These are phyloP conservation scores for Toxoplasma gondii DNA, from an alignment of 169 alveolate species.

Conservation along the genomic window DNA sequence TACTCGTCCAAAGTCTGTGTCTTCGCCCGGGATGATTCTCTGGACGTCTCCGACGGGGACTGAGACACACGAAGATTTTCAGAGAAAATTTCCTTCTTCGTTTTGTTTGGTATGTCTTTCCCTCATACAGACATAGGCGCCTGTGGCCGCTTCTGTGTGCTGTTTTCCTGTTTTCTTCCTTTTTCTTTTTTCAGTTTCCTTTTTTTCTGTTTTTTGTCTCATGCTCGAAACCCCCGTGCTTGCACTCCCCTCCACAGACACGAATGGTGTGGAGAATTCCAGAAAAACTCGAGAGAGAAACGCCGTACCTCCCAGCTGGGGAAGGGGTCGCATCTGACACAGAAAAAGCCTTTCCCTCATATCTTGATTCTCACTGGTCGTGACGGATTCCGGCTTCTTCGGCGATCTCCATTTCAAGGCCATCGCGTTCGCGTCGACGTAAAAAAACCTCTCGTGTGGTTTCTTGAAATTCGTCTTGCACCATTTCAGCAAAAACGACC, in stretches of 20 bases:
- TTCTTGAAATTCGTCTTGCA: conserved; percentile 20
- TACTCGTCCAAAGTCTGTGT: conserved; percentile 36
- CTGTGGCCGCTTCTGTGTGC: too few species aligned
- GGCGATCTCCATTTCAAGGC: conserved; percentile 48
- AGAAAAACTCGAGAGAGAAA: too few species aligned
- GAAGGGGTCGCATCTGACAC: too few species aligned
- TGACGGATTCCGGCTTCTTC: background rate
- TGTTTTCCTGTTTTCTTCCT: background rate
- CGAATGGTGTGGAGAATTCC: too few species aligned
- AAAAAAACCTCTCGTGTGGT: conserved; percentile 33
- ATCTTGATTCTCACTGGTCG: conserved; percentile 5
- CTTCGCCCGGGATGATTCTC: conserved; percentile 54
- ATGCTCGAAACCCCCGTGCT: too few species aligned
- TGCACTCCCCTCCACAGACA: too few species aligned
- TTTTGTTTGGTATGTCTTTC: too few species aligned
- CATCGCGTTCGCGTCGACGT: conserved; percentile 20
- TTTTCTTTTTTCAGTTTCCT: background rate
- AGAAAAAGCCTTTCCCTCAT: background rate
- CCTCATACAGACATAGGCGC: too few species aligned
- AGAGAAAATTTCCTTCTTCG: background rate
- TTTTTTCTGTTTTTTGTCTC: too few species aligned
- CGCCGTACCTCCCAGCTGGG: too few species aligned
- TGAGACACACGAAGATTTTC: background rate
- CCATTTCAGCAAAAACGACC: conserved; percentile 35
- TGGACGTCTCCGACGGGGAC: conserved; percentile 25